Evolutionary conservation across 2,329 filamentous ascomycete species (phyloP), one percentile per base, ranked within the genome.

Genomic region (Ceratocystis alfenasii): DNA sequence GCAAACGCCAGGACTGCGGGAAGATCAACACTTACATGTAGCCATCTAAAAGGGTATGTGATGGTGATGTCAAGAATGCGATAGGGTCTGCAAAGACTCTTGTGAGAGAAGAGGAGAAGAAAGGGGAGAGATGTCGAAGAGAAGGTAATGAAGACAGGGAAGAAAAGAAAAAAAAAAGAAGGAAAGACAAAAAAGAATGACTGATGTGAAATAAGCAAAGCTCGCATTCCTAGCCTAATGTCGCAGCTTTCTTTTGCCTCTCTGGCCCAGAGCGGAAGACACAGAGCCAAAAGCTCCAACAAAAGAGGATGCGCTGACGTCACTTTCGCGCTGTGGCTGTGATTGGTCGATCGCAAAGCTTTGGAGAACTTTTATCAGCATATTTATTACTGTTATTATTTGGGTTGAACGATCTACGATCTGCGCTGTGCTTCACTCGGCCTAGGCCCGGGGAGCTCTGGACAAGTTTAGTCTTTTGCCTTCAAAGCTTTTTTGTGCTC

Each of bases 311-410:
- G 30, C 15, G 53, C 48, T 46, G n/a, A 46, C 50, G 45, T 48
- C 45, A 50, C 62, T 55, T 61, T 33, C 28, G 59, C 25, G 59
- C n/a, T 12, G 17, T 36, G 30, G 57, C 28, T 44, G 48, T 45
- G 64, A 66, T 65, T 68, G 67, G 67, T 22, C 61, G 65, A 64
- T 44, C 55, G 59, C 62, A 67, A 30, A 20, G 10, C 44, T 63
- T 28, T 30, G 55, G 55, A 30, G 55, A 59, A 17, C 20, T 25
- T 59, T 33, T 36, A 33, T 36, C 15, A 59, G 20, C 7, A 7
- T 20, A 20, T 59, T 20, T 36, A 33, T 36, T 36, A 59, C 30
- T 8, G 15, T 3, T 5, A 59, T 36, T 59, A 10, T 59, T 53
- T 53, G 8, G 36, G 8, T 41, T 41, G 36, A 41, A 12, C 10